Evolutionary conservation across 352 stramenopile genomes (phyloP), one percentile per base, ranked within the genome.

Genomic region (Phytophthora aleatoria): DNA sequence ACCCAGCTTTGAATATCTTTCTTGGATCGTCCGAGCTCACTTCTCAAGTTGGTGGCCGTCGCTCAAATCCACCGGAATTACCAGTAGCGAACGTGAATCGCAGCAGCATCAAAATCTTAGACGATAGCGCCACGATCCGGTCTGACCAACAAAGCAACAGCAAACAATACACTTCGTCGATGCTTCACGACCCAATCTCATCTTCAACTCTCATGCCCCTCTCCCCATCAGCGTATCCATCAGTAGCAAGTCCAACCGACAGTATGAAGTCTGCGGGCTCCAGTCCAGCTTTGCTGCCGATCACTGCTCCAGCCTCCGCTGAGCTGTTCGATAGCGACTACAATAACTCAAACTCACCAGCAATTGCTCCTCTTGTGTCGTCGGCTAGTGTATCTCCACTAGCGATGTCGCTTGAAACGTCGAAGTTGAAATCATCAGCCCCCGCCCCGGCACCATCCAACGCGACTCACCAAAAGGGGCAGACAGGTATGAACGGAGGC

Each of bases 401-500:
- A 26, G 42, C 49, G 39, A 50, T 73, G 57, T 50, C 54, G 15
- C 63, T 68, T 41, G 67, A 71, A 53, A 57, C 58, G 38, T 44
- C 57, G 13, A 67, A 62, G 15, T 45, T 53, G 41, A 64, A 67
- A 35, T 27, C 61, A 35, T 43, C 43, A 45, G 50, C 16, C 11
- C 15, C 63, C 3, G 35, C 39, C 11, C 42, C 68, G 33, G 55
- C 33, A 20, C 52, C 76, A 50, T 56, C 57, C 35, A 87, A 87
- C 49, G 62, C 70, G 36, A 84, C 74, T 43, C 63, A 77, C 30
- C 57, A 63, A 62, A 90, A 86, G 42, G 74, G 74, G 11, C 79
- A 87, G 27, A 69, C 70, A 43, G 80, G 79, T n/a, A 94, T 92
- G 83, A 94, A 93, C 56, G 85, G 84, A 50, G 97, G 97, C 11